Conservation (phyloP, 2,329 filamentous ascomycete genomes). For the Trichoderma arundinaceum region DNA sequence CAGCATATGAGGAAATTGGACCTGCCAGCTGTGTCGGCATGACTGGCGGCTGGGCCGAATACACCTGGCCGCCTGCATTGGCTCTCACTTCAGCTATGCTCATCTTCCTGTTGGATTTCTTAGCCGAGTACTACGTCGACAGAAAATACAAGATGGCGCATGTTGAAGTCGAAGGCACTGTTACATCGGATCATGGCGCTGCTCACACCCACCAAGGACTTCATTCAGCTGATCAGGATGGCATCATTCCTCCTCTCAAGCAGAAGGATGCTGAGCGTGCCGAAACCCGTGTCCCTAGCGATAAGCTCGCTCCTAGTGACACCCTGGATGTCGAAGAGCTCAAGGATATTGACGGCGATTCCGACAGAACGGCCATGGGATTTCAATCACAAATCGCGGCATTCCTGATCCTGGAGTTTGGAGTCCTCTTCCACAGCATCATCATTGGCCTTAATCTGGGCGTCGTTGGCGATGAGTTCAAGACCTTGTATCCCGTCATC, state of each 20-base stretch:
- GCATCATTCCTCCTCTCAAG: slow-evolving; percentile 9
- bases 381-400: slow-evolving; percentile 51
- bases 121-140: slow-evolving; percentile 56
- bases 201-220: slow-evolving; percentile 44
- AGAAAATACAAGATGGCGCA: slow-evolving; percentile 49
- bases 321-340: slow-evolving; percentile 36
- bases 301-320: slow-evolving; percentile 33
- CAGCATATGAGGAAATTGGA: slow-evolving; percentile 43
- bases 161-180: slow-evolving; percentile 39
- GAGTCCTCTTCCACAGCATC: slow-evolving; percentile 67
- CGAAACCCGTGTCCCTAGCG: slow-evolving; percentile 8
- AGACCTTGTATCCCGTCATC: slow-evolving; percentile 63
- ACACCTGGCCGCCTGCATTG: slow-evolving; percentile 59
- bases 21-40: slow-evolving; percentile 49
- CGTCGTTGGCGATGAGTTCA: slow-evolving; percentile 62
- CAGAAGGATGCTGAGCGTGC: slow-evolving; percentile 20
- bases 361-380: slow-evolving; percentile 25
- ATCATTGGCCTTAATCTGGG: slow-evolving; percentile 68
- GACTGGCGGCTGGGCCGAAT: slow-evolving; percentile 57
- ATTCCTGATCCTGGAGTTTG: slow-evolving; percentile 61
- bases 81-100: slow-evolving; percentile 54
- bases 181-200: slow-evolving; percentile 31
- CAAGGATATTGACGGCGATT: slow-evolving; percentile 35
- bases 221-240: slow-evolving; percentile 50
- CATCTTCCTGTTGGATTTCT: slow-evolving; percentile 58